Conservation (phyloP, 768 basidiomycete species). For the Hemileccinum rubropunctum region DNA sequence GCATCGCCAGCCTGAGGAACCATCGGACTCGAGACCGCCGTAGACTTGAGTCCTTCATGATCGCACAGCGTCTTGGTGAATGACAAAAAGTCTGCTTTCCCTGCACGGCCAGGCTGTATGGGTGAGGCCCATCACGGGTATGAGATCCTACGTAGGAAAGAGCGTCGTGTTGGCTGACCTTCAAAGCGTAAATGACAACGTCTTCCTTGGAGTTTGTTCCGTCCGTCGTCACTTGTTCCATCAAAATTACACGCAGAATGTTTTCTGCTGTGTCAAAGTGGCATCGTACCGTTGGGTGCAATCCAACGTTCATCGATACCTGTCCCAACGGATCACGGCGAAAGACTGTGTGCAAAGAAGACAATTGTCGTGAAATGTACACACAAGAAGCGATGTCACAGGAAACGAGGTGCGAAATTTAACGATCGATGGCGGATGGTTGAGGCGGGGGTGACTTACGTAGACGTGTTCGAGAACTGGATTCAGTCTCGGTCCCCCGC, state of each 20-base stretch:
- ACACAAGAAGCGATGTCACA: background rate
- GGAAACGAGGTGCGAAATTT: slow-evolving; percentile 5
- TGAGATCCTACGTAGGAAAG: background rate
- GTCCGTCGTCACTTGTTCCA: slow-evolving; percentile 40
- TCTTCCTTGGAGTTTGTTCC: slow-evolving; percentile 32
- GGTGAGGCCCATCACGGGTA: background rate
- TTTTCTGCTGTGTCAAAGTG: slow-evolving; percentile 55
- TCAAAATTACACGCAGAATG: slow-evolving; percentile 52
- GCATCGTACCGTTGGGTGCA: slow-evolving; percentile 55
- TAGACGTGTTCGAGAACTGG: slow-evolving; percentile 26
- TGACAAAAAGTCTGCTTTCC: slow-evolving; percentile 52
- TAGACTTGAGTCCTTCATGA: slow-evolving; percentile 31
- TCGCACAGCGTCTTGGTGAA: slow-evolving; percentile 47
- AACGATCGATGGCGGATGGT: slow-evolving; percentile 20
- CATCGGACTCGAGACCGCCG: slow-evolving; percentile 1
- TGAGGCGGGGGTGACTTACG: slow-evolving; percentile 29
- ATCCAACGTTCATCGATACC: slow-evolving; percentile 63
- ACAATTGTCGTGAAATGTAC: background rate
- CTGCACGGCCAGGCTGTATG: slow-evolving; percentile 36
- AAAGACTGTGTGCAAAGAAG: slow-evolving; percentile 45
- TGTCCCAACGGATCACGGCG: slow-evolving; percentile 69
- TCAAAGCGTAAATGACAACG: slow-evolving; percentile 61
- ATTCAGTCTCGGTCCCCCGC: slow-evolving; percentile 5
- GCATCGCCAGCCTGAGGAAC: slow-evolving; percentile 1
- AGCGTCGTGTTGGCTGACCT: slow-evolving; percentile 38